Evolutionary conservation across 257 asterid genomes (phyloP).

Genomic region (Thymus mandschuricus): DNA sequence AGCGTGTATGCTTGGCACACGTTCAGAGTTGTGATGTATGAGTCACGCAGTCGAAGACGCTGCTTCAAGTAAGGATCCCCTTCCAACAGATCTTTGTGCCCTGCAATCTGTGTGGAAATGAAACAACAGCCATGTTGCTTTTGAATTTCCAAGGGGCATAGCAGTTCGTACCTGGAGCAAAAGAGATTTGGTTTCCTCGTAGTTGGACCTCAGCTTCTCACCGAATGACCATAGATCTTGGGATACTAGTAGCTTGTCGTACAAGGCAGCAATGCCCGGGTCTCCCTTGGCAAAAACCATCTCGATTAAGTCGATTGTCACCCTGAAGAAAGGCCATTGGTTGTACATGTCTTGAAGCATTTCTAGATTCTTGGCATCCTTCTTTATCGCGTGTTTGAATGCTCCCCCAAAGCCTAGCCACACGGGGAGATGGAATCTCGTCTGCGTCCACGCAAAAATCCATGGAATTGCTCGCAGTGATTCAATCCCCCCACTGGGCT

Average conservation of each 20-base stretch:
- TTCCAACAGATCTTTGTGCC: slow-evolving; percentile 62
- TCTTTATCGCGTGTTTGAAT: slow-evolving; percentile 50
- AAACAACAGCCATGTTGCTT: too few species aligned
- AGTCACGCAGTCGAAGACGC: slow-evolving; percentile 51
- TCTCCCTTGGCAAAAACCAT: slow-evolving; percentile 79
- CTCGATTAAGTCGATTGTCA: slow-evolving; percentile 61
- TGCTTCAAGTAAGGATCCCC: slow-evolving; percentile 70
- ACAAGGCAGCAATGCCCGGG: slow-evolving; percentile 61
- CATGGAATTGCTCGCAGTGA: slow-evolving; percentile 71
- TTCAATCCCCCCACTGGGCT: slow-evolving; percentile 70
- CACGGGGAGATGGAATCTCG: slow-evolving; percentile 68
- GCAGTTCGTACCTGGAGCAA: slow-evolving; percentile 38
- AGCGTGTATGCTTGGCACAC: slow-evolving; percentile 64
- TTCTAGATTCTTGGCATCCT: slow-evolving; percentile 50
- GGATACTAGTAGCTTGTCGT: slow-evolving; percentile 62
- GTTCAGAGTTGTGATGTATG: slow-evolving; percentile 64
- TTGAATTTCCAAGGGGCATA: too few species aligned
- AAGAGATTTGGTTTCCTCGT: slow-evolving; percentile 54
- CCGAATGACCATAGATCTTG: slow-evolving; percentile 59
- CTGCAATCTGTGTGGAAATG: slow-evolving; percentile 45
- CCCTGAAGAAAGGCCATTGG: slow-evolving; percentile 71
- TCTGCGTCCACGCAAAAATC: slow-evolving; percentile 78
- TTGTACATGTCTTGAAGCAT: slow-evolving; percentile 68
- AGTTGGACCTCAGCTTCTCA: slow-evolving; percentile 51
- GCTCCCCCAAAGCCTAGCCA: slow-evolving; percentile 75